Evolutionary conservation across 2,329 filamentous ascomycete genomes (phyloP), one percentile per base, ranked within the genome.

Genomic region (Arachnomyces sp.): DNA sequence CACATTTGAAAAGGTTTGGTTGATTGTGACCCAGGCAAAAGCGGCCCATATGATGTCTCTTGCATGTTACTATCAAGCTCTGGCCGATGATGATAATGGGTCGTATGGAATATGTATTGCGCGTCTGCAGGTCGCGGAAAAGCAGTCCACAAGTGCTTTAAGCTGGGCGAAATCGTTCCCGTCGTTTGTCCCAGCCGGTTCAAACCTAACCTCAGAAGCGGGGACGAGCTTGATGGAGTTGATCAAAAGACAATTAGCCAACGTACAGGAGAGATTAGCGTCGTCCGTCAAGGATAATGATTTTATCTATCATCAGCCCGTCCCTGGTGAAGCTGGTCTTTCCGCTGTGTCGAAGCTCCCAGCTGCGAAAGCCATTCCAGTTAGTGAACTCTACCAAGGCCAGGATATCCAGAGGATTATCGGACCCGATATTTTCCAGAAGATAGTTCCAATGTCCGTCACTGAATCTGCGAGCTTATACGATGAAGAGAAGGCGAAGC

Each of bases 341-440:
- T 69, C 86, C 1, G 75, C 83, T 1, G 88, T 98, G 36, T 77
- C 88, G 3, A 98, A 96, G 61, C 73, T 96, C 12, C 88, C 90
- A 3, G 93, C 92, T 1, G 89, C 92, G 6, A 98, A 98, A 62
- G 88, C 92, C 3, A 96, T 98, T 46, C 90, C 92, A 0, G 90
- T 98, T 21, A 94, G 86, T 58, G 93, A 98, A 59, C 72, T 98
- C 1, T 98, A 98, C 56, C 88, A 93, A 43, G 90, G 90, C 1
- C 92, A 96, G 63, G 92, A 98, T 59, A 95, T 98, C 31, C 87
- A 95, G 60, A 78, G 88, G 17, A 96, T 98, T 46, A 96, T 94
- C 29, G 93, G 93, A 0, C 90, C 92, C 0, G 92, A 98, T 57
- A 83, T 98, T 38, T 98, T 98, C 64, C 82, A 92, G 51, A 94